phyloP scores from a whole-genome alignment of 2,329 filamentous ascomycete species.

The Neonectria faginata region DNA sequence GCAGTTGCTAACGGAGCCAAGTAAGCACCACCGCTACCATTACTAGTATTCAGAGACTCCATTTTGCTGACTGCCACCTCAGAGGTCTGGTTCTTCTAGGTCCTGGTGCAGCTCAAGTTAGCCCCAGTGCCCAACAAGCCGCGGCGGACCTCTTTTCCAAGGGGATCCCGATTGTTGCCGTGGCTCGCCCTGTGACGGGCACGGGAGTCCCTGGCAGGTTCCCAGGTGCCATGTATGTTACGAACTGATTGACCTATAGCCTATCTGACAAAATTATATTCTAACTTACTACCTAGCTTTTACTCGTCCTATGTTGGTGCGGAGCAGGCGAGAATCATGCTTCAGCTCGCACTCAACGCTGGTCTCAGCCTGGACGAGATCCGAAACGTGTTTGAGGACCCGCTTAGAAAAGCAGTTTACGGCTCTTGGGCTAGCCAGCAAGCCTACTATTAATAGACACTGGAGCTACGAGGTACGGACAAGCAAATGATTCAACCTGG shows the following conservation, averaged over 20 bases:
- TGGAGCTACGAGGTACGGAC: no score
- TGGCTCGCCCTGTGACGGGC: conserved; percentile 46
- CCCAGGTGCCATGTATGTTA: conserved; percentile 30
- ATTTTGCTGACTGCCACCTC: conserved; percentile 1
- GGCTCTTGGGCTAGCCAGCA: conserved; percentile 16
- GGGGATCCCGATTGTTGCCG: conserved; percentile 47
- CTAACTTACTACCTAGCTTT: conserved; percentile 30
- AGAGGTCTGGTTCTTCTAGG: conserved; percentile 49
- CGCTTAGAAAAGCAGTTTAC: conserved; percentile 26
- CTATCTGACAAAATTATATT: not conserved
- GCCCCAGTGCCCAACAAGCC: conserved; percentile 42
- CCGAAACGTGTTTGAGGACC: conserved; percentile 46
- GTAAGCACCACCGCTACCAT: conserved; percentile 1
- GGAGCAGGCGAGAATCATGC: conserved; percentile 48
- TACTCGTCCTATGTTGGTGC: conserved; percentile 45
- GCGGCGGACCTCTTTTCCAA: conserved; percentile 43
- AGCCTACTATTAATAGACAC: conserved; percentile 5
- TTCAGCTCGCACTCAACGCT: conserved; percentile 48
- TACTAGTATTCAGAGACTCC: no score
- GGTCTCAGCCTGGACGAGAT: conserved; percentile 46
- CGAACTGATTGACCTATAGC: not conserved
- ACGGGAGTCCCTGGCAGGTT: conserved; percentile 41
- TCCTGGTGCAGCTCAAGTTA: conserved; percentile 45
- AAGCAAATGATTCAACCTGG: not conserved
- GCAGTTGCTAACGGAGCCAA: conserved; percentile 50